Evolutionary conservation across 192 early-diverging fungal species (phyloP).

Genomic region (Coemansia sp.): DNA sequence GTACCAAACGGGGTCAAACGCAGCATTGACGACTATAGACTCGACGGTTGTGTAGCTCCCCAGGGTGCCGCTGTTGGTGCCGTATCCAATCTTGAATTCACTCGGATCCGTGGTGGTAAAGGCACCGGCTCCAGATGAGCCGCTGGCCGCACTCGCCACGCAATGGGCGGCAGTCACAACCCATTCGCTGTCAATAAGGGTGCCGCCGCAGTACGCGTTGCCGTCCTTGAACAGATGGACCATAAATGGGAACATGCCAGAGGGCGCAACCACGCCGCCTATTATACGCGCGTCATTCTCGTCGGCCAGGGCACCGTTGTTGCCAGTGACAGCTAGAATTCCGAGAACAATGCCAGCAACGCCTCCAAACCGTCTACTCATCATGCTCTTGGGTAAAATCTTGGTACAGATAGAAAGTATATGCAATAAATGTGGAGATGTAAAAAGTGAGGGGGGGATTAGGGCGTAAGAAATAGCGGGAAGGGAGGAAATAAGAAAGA

Average conservation of each 20-base stretch:
- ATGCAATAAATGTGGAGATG: not conserved
- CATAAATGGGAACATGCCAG: conserved; percentile 40
- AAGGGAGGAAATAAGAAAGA: not conserved
- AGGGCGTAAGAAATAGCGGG: not conserved
- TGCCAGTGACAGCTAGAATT: not conserved
- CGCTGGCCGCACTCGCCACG: conserved; percentile 18
- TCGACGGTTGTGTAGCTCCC: conserved; percentile 29
- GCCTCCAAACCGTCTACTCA: not conserved
- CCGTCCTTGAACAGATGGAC: conserved; percentile 47
- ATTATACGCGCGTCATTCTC: conserved; percentile 19
- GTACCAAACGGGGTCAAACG: conserved; percentile 44
- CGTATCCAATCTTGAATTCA: conserved; percentile 35
- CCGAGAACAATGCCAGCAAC: not conserved
- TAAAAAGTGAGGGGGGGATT: not conserved
- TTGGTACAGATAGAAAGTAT: not conserved
- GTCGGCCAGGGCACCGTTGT: not conserved
- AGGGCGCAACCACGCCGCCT: conserved; percentile 33
- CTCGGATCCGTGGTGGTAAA: conserved; percentile 15
- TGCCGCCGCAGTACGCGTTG: conserved; percentile 41
- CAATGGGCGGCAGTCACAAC: conserved; percentile 56
- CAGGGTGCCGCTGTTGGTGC: conserved; percentile 21
- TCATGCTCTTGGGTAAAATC: not conserved
- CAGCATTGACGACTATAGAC: conserved; percentile 34
- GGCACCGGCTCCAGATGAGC: conserved; percentile 17
- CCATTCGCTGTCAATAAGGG: conserved; percentile 43